Evolutionary conservation across 768 basidiomycete species (phyloP), one percentile per base, ranked within the genome.

Genomic region (Cystofilobasidium bisporidii): DNA sequence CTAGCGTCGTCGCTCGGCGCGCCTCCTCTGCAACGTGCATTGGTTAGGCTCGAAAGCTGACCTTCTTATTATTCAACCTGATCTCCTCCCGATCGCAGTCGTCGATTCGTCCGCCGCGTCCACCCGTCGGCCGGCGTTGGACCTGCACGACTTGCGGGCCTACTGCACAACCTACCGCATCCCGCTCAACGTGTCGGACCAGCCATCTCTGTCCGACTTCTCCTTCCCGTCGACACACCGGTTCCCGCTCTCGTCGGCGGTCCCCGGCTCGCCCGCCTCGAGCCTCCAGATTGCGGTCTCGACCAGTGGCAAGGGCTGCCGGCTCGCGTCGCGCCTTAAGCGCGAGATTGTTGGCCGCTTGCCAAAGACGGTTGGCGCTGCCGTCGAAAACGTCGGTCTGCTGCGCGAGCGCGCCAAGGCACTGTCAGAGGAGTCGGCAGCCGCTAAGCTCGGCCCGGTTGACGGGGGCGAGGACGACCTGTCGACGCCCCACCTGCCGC

Each of bases 251-350:
- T 72, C 56, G 55, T 43, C 69, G 53, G 43, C 61, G 47, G 15
- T 66, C 40, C 28, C n/a, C 61, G 3, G 55, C 71, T 61, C 61
- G 77, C 70, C n/a, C 73, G 47, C 63, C 40, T 60, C 57, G 8
- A 53, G 76, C 22, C 74, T 81, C 1, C 80, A 81, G 73, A 78
- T 99, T 26, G 89, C 87, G 0, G 82, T 97, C 2, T 89, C 91
- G 3, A 93, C 93, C 0, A 97, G 96, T 72, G 91, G 91, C 0
- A 84, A 87, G 70, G 94, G 92, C 1, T 97, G 94, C 73, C 80
- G 94, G 9, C 80, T 99, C 5, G 86, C 86, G 0, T 82, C 85
- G 0, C 82, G 94, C 15, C 78, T 99, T 45, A 83, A 85, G 41
- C 80, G 94, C 30, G 91, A 97, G 28, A 86, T 97, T 61, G 84